Conservation (phyloP, 2,329 filamentous ascomycete species). For the Colletotrichum sublineola region DNA sequence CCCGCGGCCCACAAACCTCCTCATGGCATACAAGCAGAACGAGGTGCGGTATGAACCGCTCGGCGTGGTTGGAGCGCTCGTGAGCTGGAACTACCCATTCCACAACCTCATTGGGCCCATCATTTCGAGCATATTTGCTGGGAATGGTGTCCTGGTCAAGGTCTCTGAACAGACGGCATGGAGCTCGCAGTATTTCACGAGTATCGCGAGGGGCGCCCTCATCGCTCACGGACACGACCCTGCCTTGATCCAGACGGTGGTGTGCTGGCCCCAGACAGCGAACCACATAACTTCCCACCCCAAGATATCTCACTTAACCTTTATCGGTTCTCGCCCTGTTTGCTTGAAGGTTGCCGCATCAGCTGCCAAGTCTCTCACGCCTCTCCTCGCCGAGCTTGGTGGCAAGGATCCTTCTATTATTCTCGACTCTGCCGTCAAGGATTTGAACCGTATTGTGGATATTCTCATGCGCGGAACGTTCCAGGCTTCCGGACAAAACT, state of each 20-base stretch:
- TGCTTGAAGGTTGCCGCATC: constrained; percentile 90
- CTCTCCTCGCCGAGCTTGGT: constrained; percentile 90
- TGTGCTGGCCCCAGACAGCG: constrained; percentile 89
- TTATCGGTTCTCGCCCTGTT: constrained; percentile 91
- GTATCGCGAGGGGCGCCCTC: constrained; percentile 83
- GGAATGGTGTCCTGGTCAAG: constrained; percentile 93
- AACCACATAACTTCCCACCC: constrained; percentile 87
- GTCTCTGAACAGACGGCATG: constrained; percentile 96
- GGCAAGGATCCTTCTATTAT: constrained; percentile 95
- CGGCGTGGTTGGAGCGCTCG: constrained; percentile 90
- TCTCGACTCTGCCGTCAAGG: constrained; percentile 78
- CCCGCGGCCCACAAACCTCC: constrained; percentile 84
- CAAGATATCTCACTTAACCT: constrained; percentile 88
- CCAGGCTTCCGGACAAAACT: constrained; percentile 96
- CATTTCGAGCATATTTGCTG: constrained; percentile 90
- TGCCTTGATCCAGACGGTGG: constrained; percentile 84
- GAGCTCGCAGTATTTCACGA: constrained; percentile 86
- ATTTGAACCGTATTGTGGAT: constrained; percentile 80
- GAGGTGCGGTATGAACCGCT: constrained; percentile 91
- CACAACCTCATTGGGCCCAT: constrained; percentile 95
- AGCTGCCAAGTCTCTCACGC: constrained; percentile 87
- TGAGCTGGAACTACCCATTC: constrained; percentile 98
- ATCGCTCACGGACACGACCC: constrained; percentile 85
- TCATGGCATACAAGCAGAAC: constrained; percentile 97
- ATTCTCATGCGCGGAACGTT: constrained; percentile 93